Evolutionary conservation across 768 basidiomycete species (phyloP).

Genomic region (Udeniomyces megalosporus): DNA sequence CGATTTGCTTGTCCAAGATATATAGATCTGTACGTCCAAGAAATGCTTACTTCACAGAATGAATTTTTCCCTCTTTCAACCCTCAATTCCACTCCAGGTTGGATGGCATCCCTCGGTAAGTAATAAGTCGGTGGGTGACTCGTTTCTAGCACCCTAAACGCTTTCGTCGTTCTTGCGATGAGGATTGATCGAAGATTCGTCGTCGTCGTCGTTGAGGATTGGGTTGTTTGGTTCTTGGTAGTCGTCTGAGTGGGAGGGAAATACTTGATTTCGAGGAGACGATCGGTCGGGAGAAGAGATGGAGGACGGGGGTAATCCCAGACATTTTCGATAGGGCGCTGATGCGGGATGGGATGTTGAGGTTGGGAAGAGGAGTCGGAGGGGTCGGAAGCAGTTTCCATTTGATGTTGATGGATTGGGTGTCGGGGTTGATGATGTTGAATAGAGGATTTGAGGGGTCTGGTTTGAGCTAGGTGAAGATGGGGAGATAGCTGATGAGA

Average conservation of each 20-base stretch:
- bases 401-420: neutral
- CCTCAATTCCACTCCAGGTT: slow-evolving; percentile 13
- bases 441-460: no score
- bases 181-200: slow-evolving; percentile 17
- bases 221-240: neutral
- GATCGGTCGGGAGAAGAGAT: slow-evolving; percentile 20
- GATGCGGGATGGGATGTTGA: neutral
- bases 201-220: slow-evolving; percentile 21
- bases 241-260: neutral
- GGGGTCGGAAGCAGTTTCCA: neutral
- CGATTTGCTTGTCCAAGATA: no score
- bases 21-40: neutral
- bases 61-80: slow-evolving; percentile 18
- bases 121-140: slow-evolving; percentile 30
- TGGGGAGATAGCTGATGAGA: no score
- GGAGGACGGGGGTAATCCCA: slow-evolving; percentile 29
- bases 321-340: slow-evolving; percentile 22
- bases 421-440: no score
- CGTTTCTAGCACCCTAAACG: slow-evolving; percentile 26
- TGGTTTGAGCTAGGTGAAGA: no score
- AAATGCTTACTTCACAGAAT: slow-evolving; percentile 24
- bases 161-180: slow-evolving; percentile 23
- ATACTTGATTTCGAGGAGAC: no score
- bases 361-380: neutral
- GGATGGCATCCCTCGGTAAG: slow-evolving; percentile 18